Evolutionary conservation across 2,329 filamentous ascomycete genomes (phyloP), one percentile per base, ranked within the genome.

Genomic region (Bimuria novae-zelandiae): DNA sequence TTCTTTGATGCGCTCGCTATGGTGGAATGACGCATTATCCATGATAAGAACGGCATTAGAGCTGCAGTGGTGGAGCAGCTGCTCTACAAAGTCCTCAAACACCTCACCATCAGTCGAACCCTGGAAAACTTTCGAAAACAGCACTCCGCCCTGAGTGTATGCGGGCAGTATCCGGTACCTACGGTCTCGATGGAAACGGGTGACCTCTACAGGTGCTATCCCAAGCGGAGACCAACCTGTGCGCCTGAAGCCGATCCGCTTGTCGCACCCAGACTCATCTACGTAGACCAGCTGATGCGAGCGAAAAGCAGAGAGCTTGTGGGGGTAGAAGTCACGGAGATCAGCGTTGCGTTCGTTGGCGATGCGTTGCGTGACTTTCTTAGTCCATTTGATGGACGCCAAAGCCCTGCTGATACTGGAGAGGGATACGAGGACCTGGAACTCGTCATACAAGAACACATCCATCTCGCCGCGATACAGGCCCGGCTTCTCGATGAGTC

Each of bases 191-290:
- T 43, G 39, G 39, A 35, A 50, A 10, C 21, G 16, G 19, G 47
- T 21, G 7, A 50, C 29, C 29, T 50, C 14, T 25, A 42, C 39
- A 25, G 47, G 47, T 33, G 39, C 22, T 29, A 36, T 22, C 1
- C 47, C 39, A 17, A 50, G 47, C 22, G 39, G 47, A 27, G 40
- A 51, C 39, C 40, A 44, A 21, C 49, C 21, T n/a, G 40, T 51
- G 14, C 46, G 27, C 25, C 45, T 49, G 35, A 49, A 49, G 54
- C 46, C 62, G 56, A 51, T 60, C 16, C 60, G 58, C 58, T 69
- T 75, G 50, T 76, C 66, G 57, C 62, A 74, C 7, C 71, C 66
- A 51, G 74, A 75, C 54, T 76, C 63, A 53, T 76, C 67, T 37
- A 76, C 60, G 47, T 62, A 75, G 6, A 76, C 64, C 10, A 73